A percentile compares a stretch with the other conserved stretches of the same genome.
Evolutionary conservation across 2,329 filamentous ascomycete genomes (phyloP).

Genomic region (Clarireedia sp.): DNA sequence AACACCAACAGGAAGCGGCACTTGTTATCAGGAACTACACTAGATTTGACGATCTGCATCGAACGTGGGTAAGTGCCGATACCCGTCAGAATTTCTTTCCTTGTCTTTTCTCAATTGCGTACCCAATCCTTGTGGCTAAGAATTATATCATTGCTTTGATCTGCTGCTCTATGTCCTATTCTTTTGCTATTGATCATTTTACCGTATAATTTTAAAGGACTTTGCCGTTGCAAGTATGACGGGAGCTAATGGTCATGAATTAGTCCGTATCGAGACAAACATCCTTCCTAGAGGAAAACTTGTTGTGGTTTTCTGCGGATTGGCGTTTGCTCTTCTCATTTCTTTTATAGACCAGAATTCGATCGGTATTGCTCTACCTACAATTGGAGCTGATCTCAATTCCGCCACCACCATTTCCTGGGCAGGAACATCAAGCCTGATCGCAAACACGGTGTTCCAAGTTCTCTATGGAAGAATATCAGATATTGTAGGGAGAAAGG

Average conservation of each 20-base stretch:
- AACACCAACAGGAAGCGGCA: background rate
- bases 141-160: background rate
- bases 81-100: background rate
- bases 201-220: background rate
- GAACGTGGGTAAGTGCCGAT: conserved; percentile 1
- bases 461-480: conserved; percentile 56
- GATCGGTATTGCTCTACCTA: conserved; percentile 39
- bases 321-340: conserved; percentile 46
- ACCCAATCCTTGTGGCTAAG: background rate
- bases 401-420: conserved; percentile 45
- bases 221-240: conserved; percentile 13
- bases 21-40: background rate
- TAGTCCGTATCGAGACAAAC: conserved; percentile 43
- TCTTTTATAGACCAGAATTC: conserved; percentile 36
- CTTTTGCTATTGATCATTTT: background rate
- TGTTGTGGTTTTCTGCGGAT: conserved; percentile 41
- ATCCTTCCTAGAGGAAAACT: conserved; percentile 44
- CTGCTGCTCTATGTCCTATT: background rate
- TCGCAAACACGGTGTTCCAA: conserved; percentile 55
- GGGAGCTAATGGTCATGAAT: conserved; percentile 13
- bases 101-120: background rate
- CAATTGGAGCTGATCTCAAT: conserved; percentile 39
- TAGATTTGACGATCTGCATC: background rate
- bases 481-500: conserved; percentile 53
- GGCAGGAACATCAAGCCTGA: conserved; percentile 45